A percentile compares a stretch with the other conserved stretches of the same genome.
These are phyloP conservation scores for Cucurbita moschata DNA, from an alignment of 306 rosid species.

Conservation along the genomic window DNA sequence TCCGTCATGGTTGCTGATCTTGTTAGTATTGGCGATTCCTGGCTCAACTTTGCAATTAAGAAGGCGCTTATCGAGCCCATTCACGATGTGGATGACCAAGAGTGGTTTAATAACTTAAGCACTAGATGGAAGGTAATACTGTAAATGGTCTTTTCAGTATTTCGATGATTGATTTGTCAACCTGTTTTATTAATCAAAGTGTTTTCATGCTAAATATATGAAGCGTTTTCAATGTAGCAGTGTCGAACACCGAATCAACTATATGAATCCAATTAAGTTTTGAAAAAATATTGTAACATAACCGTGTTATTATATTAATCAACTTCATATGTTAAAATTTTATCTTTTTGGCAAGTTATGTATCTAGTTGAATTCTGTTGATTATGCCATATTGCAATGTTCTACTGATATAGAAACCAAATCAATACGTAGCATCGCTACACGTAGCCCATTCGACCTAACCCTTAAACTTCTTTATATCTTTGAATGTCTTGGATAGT, in stretches of 20 bases:
- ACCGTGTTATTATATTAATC: not conserved
- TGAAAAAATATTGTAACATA: not conserved
- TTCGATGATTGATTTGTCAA: not conserved
- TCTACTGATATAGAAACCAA: too few relatives aligned
- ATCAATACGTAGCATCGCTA: too few relatives aligned
- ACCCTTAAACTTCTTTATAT: too few relatives aligned
- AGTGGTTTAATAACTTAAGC: conserved; percentile 68
- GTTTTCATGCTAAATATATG: not conserved
- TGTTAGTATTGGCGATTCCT: conserved; percentile 76
- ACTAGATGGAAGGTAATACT: conserved; percentile 82
- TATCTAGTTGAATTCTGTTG: not conserved
- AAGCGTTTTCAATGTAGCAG: not conserved
- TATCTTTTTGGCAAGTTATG: not conserved
- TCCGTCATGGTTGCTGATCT: conserved; percentile 66
- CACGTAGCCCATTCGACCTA: too few relatives aligned
- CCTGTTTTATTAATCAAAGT: not conserved
- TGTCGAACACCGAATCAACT: not conserved
- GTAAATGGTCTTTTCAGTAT: conserved; percentile 2
- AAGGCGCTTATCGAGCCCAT: conserved; percentile 63
- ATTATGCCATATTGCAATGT: not conserved
- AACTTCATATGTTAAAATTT: not conserved
- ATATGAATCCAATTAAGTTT: not conserved
- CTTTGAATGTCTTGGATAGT: not conserved
- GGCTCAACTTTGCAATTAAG: conserved; percentile 59
- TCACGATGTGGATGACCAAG: conserved; percentile 60